Conservation (phyloP, 345 rosid genomes). For the Eucalyptus curtisii region DNA sequence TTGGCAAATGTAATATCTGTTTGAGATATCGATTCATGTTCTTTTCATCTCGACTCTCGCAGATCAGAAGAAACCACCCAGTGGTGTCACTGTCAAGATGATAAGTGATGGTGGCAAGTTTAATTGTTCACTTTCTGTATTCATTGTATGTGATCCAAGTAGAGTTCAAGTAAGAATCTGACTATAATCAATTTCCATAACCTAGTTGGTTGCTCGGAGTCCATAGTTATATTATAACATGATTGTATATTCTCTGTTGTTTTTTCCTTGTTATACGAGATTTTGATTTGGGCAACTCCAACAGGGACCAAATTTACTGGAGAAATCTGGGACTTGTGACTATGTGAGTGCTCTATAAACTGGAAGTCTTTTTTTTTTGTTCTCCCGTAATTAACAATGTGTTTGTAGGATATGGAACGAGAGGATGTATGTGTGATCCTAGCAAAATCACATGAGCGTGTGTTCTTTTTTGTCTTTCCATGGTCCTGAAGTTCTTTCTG, state of each 20-base stretch:
- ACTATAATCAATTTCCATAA: background rate
- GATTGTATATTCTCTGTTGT: background rate
- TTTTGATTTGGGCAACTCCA: background rate
- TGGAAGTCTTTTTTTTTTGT: background rate
- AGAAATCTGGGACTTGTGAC: constrained; percentile 50
- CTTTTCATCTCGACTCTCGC: constrained; percentile 2
- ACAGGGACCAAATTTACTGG: constrained; percentile 61
- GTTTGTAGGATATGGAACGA: background rate
- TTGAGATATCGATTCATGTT: constrained; percentile 1
- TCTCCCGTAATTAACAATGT: background rate
- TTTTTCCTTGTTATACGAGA: constrained; percentile 1
- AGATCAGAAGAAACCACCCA: constrained; percentile 69
- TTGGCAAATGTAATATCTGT: background rate
- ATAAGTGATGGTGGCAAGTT: constrained; percentile 15
- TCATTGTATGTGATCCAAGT: constrained; percentile 58
- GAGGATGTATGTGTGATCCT: background rate
- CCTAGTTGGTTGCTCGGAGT: background rate
- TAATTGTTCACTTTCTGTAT: constrained; percentile 76
- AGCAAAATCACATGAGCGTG: background rate
- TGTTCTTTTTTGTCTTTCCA: background rate
- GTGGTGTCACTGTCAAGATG: constrained; percentile 77
- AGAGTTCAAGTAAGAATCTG: constrained; percentile 46
- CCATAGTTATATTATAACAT: background rate
- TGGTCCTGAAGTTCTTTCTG: background rate
- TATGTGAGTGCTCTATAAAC: constrained; percentile 40